Evolutionary conservation across 192 early-diverging fungal species (phyloP).

Genomic region (Funneliformis mosseae): DNA sequence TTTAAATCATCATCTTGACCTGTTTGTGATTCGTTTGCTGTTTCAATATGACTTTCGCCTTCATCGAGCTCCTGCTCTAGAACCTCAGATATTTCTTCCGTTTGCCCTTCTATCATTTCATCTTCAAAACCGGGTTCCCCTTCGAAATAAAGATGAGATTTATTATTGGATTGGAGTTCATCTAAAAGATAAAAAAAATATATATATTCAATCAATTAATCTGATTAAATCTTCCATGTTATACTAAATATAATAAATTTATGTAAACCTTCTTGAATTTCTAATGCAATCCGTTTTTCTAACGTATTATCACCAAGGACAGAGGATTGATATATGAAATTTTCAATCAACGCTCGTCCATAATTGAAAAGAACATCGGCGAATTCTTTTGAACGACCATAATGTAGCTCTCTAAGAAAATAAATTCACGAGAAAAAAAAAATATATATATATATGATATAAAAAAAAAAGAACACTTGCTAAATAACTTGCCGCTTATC

Average conservation of each 20-base stretch:
- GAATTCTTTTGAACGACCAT: slow-evolving; percentile 52
- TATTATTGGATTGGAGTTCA: neutral
- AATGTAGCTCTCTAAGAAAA: neutral
- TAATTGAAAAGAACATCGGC: slow-evolving; percentile 76
- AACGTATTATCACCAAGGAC: slow-evolving; percentile 61
- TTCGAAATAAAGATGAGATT: neutral
- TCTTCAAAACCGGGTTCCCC: neutral
- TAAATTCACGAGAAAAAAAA: neutral
- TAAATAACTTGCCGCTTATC: neutral
- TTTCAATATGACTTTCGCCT: slow-evolving; percentile 23
- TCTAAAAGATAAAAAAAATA: neutral
- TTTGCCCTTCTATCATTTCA: neutral
- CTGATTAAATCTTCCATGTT: no score
- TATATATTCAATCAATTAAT: no score
- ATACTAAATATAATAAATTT: no score
- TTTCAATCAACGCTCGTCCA: slow-evolving; percentile 70
- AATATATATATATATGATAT: neutral
- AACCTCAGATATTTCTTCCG: neutral
- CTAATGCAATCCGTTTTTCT: neutral
- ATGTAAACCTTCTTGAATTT: neutral
- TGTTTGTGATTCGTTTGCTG: slow-evolving; percentile 42
- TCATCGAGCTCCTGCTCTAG: neutral
- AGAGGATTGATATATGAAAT: slow-evolving; percentile 72
- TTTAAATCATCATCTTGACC: slow-evolving; percentile 65
- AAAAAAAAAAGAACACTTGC: neutral